Evolutionary conservation across 768 basidiomycete genomes (phyloP).

Genomic region (Tremella fuciformis): DNA sequence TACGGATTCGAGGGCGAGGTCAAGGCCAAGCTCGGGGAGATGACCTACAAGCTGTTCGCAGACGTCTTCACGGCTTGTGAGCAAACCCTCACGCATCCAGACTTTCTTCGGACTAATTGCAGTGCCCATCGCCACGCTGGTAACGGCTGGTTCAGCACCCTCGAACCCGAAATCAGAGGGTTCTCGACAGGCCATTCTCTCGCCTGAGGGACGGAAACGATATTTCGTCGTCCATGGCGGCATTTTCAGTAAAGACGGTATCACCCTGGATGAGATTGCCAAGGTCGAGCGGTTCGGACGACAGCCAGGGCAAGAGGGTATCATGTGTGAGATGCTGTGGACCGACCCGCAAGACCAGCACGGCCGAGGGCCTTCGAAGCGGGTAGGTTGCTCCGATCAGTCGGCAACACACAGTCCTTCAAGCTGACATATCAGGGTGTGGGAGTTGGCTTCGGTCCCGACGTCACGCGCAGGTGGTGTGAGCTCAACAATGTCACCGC

Average conservation of each 20-base stretch:
- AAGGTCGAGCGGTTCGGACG: slow-evolving; percentile 80
- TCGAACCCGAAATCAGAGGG: slow-evolving; percentile 54
- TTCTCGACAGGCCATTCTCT: slow-evolving; percentile 65
- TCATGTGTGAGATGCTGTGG: slow-evolving; percentile 89
- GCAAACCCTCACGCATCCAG: slow-evolving; percentile 41
- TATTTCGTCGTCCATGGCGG: slow-evolving; percentile 97
- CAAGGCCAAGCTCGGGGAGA: slow-evolving; percentile 93
- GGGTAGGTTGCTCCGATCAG: slow-evolving; percentile 58
- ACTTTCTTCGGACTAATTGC: not conserved
- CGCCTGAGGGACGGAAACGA: slow-evolving; percentile 74
- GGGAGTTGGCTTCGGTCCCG: slow-evolving; percentile 92
- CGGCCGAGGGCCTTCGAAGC: slow-evolving; percentile 93
- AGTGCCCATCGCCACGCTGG: slow-evolving; percentile 88
- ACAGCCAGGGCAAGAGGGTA: slow-evolving; percentile 89
- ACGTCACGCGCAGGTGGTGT: slow-evolving; percentile 88
- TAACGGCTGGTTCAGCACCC: slow-evolving; percentile 65
- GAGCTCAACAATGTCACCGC: slow-evolving; percentile 79
- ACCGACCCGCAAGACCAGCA: slow-evolving; percentile 86
- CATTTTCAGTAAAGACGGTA: slow-evolving; percentile 81
- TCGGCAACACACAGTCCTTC: not conserved
- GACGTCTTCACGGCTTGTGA: slow-evolving; percentile 85
- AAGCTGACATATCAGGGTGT: slow-evolving; percentile 61
- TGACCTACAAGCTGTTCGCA: slow-evolving; percentile 93
- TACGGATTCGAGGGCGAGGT: slow-evolving; percentile 66
- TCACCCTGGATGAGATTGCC: slow-evolving; percentile 89